Evolutionary conservation across 2,329 filamentous ascomycete genomes (phyloP).

Genomic region (Trichoderma hamatum): DNA sequence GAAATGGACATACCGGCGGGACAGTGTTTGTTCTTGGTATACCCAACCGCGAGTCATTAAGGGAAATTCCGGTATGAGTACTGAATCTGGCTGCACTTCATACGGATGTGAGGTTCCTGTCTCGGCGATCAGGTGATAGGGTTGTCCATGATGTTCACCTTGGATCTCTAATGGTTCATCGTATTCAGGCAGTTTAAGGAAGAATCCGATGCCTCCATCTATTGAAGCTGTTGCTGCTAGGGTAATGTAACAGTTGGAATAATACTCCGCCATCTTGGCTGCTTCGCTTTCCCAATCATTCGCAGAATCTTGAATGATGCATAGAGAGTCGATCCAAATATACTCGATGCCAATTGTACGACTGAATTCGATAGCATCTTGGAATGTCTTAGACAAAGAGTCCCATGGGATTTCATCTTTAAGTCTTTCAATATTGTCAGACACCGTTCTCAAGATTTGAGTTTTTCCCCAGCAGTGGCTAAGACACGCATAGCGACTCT

Average conservation of each 20-base stretch:
- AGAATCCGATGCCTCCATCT: constrained; percentile 27
- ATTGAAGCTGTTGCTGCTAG: constrained; percentile 29
- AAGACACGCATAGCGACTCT: constrained; percentile 28
- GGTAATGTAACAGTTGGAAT: constrained; percentile 30
- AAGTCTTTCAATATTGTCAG: constrained; percentile 20
- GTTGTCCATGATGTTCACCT: constrained; percentile 16
- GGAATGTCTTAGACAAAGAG: constrained; percentile 28
- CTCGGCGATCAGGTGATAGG: constrained; percentile 25
- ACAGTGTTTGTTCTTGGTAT: constrained; percentile 30
- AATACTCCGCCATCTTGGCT: constrained; percentile 30
- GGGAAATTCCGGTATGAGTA: constrained; percentile 21
- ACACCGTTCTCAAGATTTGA: constrained; percentile 38
- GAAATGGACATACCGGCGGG: constrained; percentile 30
- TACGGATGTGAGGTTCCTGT: constrained; percentile 28
- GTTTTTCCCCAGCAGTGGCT: constrained; percentile 39
- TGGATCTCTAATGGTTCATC: constrained; percentile 26
- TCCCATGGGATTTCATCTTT: constrained; percentile 26
- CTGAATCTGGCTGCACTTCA: constrained; percentile 21
- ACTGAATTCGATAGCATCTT: constrained; percentile 27
- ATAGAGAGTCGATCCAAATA: constrained; percentile 33
- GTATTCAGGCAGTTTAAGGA: not conserved
- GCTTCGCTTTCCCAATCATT: constrained; percentile 31
- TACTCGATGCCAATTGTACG: constrained; percentile 27
- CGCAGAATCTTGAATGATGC: constrained; percentile 31
- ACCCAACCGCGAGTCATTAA: constrained; percentile 29